Conservation (phyloP, 2,329 filamentous ascomycete species). For the Xylariaceae sp. region DNA sequence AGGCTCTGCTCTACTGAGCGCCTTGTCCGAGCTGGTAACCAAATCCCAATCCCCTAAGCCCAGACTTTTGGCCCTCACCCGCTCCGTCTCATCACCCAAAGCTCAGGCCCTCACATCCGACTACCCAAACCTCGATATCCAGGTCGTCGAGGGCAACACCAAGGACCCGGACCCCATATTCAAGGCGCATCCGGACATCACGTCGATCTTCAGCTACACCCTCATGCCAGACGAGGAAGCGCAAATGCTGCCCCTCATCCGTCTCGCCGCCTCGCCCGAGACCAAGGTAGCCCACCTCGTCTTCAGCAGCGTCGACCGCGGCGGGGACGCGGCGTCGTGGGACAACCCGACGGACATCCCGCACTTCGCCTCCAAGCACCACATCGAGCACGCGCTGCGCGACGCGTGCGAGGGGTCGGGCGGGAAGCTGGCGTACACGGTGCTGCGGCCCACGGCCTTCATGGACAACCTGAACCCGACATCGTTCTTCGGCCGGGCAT, state of each 20-base stretch:
- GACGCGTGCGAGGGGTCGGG: constrained; percentile 19
- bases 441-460: constrained; percentile 36
- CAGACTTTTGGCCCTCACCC: constrained; percentile 30
- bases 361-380: constrained; percentile 55
- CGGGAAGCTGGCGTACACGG: constrained; percentile 31
- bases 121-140: constrained; percentile 22
- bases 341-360: constrained; percentile 48
- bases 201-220: constrained; percentile 31
- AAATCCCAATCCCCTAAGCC: constrained; percentile 13
- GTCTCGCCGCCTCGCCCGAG: constrained; percentile 24
- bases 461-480: constrained; percentile 36
- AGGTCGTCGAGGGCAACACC: constrained; percentile 31
- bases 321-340: constrained; percentile 46
- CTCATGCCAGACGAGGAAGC: constrained; percentile 27
- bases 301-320: constrained; percentile 61
- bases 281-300: constrained; percentile 53
- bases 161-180: constrained; percentile 30
- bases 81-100: constrained; percentile 24
- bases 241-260: constrained; percentile 31
- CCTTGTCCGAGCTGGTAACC: constrained; percentile 14
- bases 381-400: constrained; percentile 53
- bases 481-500: constrained; percentile 25
- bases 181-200: constrained; percentile 25
- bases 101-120: constrained; percentile 19
- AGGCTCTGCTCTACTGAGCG: constrained; percentile 26